These are phyloP conservation scores for Ploettnerulaceae sp. DNA, from an alignment of 2,329 filamentous ascomycete genomes.

Conservation along the genomic window DNA sequence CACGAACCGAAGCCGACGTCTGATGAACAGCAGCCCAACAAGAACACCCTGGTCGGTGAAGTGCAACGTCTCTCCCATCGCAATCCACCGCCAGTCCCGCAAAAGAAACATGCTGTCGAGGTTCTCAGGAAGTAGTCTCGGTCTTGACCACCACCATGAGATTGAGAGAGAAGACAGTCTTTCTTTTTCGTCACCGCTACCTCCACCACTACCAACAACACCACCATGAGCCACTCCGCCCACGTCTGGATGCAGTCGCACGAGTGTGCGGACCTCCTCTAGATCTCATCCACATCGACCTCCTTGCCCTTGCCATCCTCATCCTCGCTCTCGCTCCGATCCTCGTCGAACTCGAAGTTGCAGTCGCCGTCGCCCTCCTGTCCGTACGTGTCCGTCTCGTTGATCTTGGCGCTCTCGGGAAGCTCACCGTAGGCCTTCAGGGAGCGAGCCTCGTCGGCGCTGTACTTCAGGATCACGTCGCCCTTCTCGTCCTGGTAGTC, in stretches of 20 bases:
- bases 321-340: conserved; percentile 59
- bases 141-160: conserved; percentile 29
- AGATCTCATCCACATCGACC: conserved; percentile 95
- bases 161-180: conserved; percentile 65
- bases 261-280: too few species aligned
- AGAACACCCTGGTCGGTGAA: conserved; percentile 25
- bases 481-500: conserved; percentile 95
- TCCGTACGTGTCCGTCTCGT: conserved; percentile 94
- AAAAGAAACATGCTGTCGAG: conserved; percentile 35
- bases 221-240: not conserved
- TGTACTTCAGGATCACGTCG: conserved; percentile 93
- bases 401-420: conserved; percentile 98
- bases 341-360: conserved; percentile 98
- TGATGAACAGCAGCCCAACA: conserved; percentile 11
- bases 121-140: conserved; percentile 29
- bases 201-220: conserved; percentile 6
- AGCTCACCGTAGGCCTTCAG: conserved; percentile 97
- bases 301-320: conserved; percentile 64
- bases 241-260: not conserved
- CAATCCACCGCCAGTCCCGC: conserved; percentile 27
- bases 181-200: conserved; percentile 30
- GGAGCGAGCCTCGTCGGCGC: conserved; percentile 87
- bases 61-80: conserved; percentile 48
- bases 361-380: conserved; percentile 91
- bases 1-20: not conserved